phyloP scores from a whole-genome alignment of 106 monocot species.

The Dendrobium officinale region DNA sequence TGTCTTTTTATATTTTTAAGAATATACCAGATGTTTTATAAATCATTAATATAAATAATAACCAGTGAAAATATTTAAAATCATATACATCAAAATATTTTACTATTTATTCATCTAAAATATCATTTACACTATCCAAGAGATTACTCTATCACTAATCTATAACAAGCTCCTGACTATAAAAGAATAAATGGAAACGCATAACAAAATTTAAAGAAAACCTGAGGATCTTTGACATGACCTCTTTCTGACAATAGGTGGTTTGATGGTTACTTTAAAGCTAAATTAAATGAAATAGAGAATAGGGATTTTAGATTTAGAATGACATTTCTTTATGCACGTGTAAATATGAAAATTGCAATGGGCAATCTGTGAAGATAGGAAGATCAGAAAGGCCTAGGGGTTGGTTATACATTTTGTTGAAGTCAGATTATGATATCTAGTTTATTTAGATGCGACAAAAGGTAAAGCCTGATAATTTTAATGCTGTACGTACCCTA shows the following conservation, averaged over 20 bases:
- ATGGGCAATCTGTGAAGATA: neutral
- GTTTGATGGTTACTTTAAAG: neutral
- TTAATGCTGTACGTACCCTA: constrained; percentile 2
- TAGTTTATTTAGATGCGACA: neutral
- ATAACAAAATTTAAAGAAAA: too few relatives aligned
- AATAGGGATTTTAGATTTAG: neutral
- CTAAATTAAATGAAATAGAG: neutral
- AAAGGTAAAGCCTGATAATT: neutral
- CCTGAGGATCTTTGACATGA: too few relatives aligned
- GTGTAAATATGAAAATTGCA: neutral
- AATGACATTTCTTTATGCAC: neutral
- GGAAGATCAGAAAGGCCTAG: neutral
- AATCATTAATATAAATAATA: too few relatives aligned
- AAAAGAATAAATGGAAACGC: too few relatives aligned
- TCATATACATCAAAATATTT: too few relatives aligned
- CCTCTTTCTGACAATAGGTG: neutral
- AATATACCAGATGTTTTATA: too few relatives aligned
- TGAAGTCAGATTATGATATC: neutral
- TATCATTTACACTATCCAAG: too few relatives aligned
- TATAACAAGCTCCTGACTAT: too few relatives aligned
- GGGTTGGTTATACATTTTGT: neutral
- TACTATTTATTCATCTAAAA: too few relatives aligned
- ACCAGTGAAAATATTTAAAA: too few relatives aligned
- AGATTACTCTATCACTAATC: too few relatives aligned
- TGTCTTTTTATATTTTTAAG: too few relatives aligned